Conservation (phyloP, 2,329 filamentous ascomycete species). For the Chalaropsis thielavioides region DNA sequence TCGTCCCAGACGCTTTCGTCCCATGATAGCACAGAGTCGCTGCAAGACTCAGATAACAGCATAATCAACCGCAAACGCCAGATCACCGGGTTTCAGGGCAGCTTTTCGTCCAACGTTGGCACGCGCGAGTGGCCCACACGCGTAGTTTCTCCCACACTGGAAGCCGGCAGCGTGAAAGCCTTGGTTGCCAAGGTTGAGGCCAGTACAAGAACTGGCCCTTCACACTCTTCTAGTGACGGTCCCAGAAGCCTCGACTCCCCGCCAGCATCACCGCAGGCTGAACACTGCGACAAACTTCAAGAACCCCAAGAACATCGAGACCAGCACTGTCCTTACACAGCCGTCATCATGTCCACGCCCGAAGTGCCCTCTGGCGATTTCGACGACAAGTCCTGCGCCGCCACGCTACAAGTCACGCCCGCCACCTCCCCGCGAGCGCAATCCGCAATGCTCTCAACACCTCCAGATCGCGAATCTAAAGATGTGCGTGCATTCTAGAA, state of each 20-base stretch:
- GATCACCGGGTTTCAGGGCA: conserved; percentile 15
- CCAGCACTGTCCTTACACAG: neutral
- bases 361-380: neutral
- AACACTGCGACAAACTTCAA: neutral
- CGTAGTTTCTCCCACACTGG: neutral
- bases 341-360: neutral
- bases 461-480: conserved; percentile 11
- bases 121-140: conserved; percentile 15
- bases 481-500: conserved; percentile 19
- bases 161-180: conserved; percentile 4
- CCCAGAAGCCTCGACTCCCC: neutral
- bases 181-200: conserved; percentile 3
- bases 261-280: neutral
- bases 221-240: neutral
- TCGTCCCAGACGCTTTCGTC: neutral
- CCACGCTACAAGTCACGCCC: neutral
- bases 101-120: conserved; percentile 18
- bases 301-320: neutral
- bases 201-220: neutral
- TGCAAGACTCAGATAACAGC: conserved; percentile 1
- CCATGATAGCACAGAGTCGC: neutral
- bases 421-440: neutral
- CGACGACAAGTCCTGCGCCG: neutral
- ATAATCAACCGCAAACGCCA: conserved; percentile 17
- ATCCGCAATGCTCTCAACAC: conserved; percentile 5